These are phyloP conservation scores for Tympanopsis confertula DNA, from an alignment of 2,329 filamentous ascomycete species.

Conservation along the genomic window DNA sequence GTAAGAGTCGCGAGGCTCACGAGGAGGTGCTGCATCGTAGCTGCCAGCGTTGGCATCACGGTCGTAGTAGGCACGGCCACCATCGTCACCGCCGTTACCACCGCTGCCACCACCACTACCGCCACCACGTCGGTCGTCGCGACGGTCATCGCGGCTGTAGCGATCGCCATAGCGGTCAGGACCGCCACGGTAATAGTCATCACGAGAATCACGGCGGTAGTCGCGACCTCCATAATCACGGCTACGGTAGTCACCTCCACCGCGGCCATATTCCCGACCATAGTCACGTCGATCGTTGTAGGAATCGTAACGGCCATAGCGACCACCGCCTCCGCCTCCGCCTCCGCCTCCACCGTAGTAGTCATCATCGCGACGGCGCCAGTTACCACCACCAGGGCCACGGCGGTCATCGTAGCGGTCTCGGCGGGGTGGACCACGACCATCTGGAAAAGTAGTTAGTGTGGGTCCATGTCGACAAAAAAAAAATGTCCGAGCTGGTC, in stretches of 20 bases:
- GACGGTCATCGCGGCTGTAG: constrained; percentile 4
- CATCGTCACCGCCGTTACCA: constrained; percentile 15
- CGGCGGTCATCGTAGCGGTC: constrained; percentile 27
- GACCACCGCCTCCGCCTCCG: constrained; percentile 42
- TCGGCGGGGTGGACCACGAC: constrained; percentile 7
- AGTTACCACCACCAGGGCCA: neutral
- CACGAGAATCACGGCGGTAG: neutral
- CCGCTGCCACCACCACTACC: constrained; percentile 21
- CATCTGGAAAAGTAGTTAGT: constrained; percentile 40
- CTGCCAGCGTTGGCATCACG: constrained; percentile 1
- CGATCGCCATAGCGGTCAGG: constrained; percentile 29
- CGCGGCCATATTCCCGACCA: neutral
- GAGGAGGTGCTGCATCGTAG: neutral
- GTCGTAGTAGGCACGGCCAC: neutral
- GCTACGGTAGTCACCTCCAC: neutral
- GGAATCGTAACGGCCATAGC: constrained; percentile 44
- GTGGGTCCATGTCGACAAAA: constrained; percentile 18
- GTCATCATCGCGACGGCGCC: constrained; percentile 29
- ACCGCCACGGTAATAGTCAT: constrained; percentile 27
- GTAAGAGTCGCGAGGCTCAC: neutral
- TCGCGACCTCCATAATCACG: constrained; percentile 1
- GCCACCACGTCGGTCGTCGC: constrained; percentile 15
- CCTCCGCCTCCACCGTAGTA: constrained; percentile 23
- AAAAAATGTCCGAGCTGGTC: constrained; percentile 31
- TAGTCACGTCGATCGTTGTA: constrained; percentile 40